Base-by-base conservation (phyloP, 768 basidiomycete genomes). In the Tephrocybe rancida region DNA sequence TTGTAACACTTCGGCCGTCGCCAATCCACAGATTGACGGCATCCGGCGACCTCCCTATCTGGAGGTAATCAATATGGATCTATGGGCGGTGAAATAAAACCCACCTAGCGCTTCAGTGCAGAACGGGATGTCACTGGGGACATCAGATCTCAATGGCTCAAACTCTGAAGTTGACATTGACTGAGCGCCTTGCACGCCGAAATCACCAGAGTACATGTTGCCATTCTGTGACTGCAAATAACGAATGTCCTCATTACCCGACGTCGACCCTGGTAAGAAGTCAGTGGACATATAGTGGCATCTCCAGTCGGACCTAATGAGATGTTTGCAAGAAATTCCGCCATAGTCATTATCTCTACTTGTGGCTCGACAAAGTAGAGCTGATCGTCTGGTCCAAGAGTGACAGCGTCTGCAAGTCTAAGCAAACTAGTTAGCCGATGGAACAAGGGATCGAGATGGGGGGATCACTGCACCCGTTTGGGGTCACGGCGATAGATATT, bases 1-100 rank as follows among this genome's bases (percentile, higher is more conserved):
- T 92, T 1, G 95, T 97, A 13, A 84, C 73, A 63, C 92, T 94
- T 52, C 75, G 72, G 50, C 77, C 74, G 61, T 90, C 80, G 10
- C 95, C 95, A 30, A 97, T 90, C 94, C 95, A 98, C 18, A 98
- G 64, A 65, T 97, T 97, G 2, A 93, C 92, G 5, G 93, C 95
- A 62, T 98, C 95, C 0, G 95, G 92, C 16, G 72, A 59, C 58
- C 71, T 76, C 32, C 80, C 89, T 87, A 50, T 41, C 53, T 55
- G 24, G 13, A 35, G 38, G 21, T 39, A 19, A 19, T 34, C 3
- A 19, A n/a, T 7, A 29, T 27, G 22, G 22, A 39, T 19, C 32
- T 1, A 18, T 22, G 34, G 29, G 41, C 6, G 29, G 16, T 10
- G 44, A 21, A 50, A 18, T 50, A 14, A 18, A 19, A 69, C 79